Base-by-base conservation (phyloP, 2,329 filamentous ascomycete genomes). In the Fusarium cicatricum region DNA sequence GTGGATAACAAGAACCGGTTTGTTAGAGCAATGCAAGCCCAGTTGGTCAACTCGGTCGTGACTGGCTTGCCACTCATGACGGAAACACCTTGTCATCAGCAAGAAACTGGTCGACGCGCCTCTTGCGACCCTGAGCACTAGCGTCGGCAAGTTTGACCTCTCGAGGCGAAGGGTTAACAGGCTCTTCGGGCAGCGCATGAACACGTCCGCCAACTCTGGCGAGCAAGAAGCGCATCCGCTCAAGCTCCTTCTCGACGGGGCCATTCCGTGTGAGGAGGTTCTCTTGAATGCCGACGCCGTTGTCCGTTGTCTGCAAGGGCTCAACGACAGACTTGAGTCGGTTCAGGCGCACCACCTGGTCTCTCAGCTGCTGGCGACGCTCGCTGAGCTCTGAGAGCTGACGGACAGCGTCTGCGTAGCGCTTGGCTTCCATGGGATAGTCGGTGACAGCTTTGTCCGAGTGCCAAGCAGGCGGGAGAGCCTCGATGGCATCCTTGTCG, bases 241-340 rank as follows among this genome's bases (percentile, higher is more conserved):
- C 83, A 49, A 92, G 75, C 73, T 91, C 89, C 47, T 77, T 77
- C 69, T 88, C 88, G 10, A 92, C 72, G 41, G 86, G 82, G 2
- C 87, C 85, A 68, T 88, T 83, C 28, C 83, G 82, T 44, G 85
- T 87, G 2, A 89, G 80, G 4, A 92, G 72, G 69, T 90, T 91
- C 53, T 85, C 82, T 70, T 92, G 89, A 7, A 89, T 75, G 8
- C 74, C 64, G 60, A 72, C 59, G 62, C 74, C 62, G 67, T 73
- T 29, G 4, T 69, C 66, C 9, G 46, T 58, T 14, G 58, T 71
- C 37, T 54, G 52, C 19, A 67, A 60, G 1, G 84, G 84, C 29
- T 76, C 76, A 3, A 90, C 71, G 4, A 85, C 68, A 11, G 71
- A 71, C 23, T 80, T 77, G 37, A 90, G 79, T 62, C 70, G 75